phyloP scores from a whole-genome alignment of 2,329 filamentous ascomycete genomes.

The Phialophora verrucosa region DNA sequence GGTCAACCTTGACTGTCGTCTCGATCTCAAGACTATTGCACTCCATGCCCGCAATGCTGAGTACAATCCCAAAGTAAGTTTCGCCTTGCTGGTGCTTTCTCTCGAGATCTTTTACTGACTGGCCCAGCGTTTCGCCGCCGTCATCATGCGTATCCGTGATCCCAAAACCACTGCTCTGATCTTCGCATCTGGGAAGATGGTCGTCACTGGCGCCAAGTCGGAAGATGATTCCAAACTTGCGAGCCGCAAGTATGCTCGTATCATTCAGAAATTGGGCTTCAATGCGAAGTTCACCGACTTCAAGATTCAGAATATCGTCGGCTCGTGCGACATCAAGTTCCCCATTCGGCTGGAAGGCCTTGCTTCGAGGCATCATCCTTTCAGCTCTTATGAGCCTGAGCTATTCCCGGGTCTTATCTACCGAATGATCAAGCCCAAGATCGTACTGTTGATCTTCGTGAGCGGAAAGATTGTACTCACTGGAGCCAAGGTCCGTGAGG shows the following conservation, averaged over 20 bases:
- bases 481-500: constrained; percentile 95
- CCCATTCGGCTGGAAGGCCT: constrained; percentile 95
- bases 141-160: constrained; percentile 99
- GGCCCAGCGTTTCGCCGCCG: constrained; percentile 90
- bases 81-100: constrained; percentile 38
- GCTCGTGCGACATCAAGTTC: constrained; percentile 99
- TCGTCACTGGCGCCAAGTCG: constrained; percentile 96
- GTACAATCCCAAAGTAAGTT: constrained; percentile 92
- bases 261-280: constrained; percentile 99
- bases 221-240: constrained; percentile 98
- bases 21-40: constrained; percentile 98
- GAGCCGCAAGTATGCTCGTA: constrained; percentile 95
- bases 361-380: constrained; percentile 97
- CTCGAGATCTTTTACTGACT: constrained; percentile 47
- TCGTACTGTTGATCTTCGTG: constrained; percentile 96
- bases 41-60: constrained; percentile 97
- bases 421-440: constrained; percentile 99
- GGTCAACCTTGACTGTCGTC: constrained; percentile 94
- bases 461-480: constrained; percentile 98
- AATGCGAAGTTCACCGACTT: constrained; percentile 99
- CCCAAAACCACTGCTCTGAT: constrained; percentile 98
- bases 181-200: constrained; percentile 99
- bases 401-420: constrained; percentile 99
- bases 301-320: constrained; percentile 99
- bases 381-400: constrained; percentile 98